These are phyloP conservation scores for Litchi chinensis DNA, from an alignment of 345 rosid species.

Conservation along the genomic window DNA sequence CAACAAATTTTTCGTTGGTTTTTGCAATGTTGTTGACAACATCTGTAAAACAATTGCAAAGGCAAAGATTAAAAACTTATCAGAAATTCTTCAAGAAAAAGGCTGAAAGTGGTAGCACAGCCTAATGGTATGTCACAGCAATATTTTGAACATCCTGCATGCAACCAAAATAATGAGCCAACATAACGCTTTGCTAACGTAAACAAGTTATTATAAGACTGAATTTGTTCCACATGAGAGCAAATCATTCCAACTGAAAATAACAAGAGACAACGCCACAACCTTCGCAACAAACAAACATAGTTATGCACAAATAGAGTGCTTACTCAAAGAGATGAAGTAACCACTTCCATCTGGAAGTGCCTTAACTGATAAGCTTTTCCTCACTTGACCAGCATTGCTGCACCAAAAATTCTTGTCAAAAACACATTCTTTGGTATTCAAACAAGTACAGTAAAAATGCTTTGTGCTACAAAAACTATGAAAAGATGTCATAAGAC, in stretches of 20 bases:
- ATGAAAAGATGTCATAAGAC: neutral
- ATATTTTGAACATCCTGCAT: neutral
- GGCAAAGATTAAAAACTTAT: neutral
- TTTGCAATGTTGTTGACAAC: constrained; percentile 69
- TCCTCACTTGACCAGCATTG: constrained; percentile 95
- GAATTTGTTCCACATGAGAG: neutral
- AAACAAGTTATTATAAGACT: neutral
- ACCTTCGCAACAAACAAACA: neutral
- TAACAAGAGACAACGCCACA: neutral
- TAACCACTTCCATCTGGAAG: constrained; percentile 63
- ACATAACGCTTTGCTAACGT: neutral
- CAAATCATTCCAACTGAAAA: neutral
- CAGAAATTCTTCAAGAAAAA: neutral
- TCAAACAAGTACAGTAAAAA: neutral
- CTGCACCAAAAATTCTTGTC: constrained; percentile 43
- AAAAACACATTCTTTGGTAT: neutral
- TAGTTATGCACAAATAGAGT: constrained; percentile 1
- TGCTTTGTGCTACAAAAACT: constrained; percentile 1
- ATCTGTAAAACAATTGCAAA: constrained; percentile 45
- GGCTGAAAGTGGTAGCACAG: neutral
- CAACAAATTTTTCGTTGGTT: constrained; percentile 57
- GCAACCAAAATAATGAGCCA: neutral
- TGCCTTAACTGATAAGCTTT: constrained; percentile 77
- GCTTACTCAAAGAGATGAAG: constrained; percentile 79
- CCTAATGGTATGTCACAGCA: neutral